Base-by-base conservation (phyloP, 2,329 filamentous ascomycete genomes). In the Alternaria brassicicola region DNA sequence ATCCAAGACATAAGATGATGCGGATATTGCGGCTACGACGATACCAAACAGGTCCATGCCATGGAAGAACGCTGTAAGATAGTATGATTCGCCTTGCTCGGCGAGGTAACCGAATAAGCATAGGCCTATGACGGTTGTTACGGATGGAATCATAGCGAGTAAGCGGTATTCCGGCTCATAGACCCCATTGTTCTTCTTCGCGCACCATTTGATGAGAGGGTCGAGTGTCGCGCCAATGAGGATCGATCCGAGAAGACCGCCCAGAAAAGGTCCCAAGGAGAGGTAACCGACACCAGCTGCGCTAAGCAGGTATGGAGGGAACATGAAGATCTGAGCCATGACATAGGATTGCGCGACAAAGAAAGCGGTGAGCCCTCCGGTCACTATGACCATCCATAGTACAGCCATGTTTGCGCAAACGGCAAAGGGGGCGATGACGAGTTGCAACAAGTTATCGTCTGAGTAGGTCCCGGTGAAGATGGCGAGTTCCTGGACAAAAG, bases 121-220 rank as follows among this genome's bases (percentile, higher is more conserved):
- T 46, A 80, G 74, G 19, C 77, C 77, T 15, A 76, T 68, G 9
- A 76, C 75, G 5, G 73, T 69, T 1, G 74, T 43, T 3, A 79
- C 62, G 1, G 72, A 67, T 13, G 74, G 71, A 3, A 78, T 64
- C 63, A 67, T 66, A 26, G 52, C 61, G 6, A 81, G 72, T 8
- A 83, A 74, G 9, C 83, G 78, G 63, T 84, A 85, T 64, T 85
- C 83, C 5, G 83, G 83, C 65, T 85, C 83, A 68, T 84, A 85
- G 46, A 84, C 73, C n/a, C 83, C 83, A 19, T 72, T 74, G 66
- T 84, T 85, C 59, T 76, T 79, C 66, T 78, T 80, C 4, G 82
- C 79, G 54, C 83, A 77, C 69, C 75, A 81, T 38, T 70, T 73
- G 52, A 77, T 77, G 3, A 79, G 50, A 4, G 75, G 76, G 55